A percentile compares a stretch with the other conserved stretches of the same genome.
Conservation (phyloP, 225 moss, liverwort and hornwort species). For the Polytrichum formosum region DNA sequence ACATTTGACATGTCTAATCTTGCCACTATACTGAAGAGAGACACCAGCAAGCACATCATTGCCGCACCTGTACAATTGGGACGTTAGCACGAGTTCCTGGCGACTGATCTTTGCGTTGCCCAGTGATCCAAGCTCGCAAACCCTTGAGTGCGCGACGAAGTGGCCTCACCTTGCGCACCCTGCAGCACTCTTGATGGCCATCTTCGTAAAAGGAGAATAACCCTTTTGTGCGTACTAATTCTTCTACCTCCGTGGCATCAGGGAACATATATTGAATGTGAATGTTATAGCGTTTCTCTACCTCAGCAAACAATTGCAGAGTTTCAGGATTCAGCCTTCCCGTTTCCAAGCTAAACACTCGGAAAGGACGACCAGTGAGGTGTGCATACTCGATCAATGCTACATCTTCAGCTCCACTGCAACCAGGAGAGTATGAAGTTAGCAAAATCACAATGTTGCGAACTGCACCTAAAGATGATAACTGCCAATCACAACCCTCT, state of each 20-base stretch:
- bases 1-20: neutral
- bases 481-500: neutral
- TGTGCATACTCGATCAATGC: conserved; percentile 93
- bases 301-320: conserved; percentile 61
- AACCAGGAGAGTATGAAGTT: conserved; percentile 5
- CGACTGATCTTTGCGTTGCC: conserved; percentile 94
- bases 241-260: conserved; percentile 89
- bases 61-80: conserved; percentile 73
- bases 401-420: conserved; percentile 95
- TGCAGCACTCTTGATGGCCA: conserved; percentile 92
- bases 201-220: conserved; percentile 96
- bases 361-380: conserved; percentile 82
- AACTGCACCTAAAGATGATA: neutral
- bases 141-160: conserved; percentile 84
- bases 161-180: conserved; percentile 86
- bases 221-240: conserved; percentile 85
- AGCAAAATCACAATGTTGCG: neutral
- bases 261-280: conserved; percentile 95
- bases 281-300: conserved; percentile 89
- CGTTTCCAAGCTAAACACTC: conserved; percentile 96
- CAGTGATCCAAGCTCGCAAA: conserved; percentile 88
- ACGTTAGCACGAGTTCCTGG: conserved; percentile 93
- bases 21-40: neutral
- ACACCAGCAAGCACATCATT: neutral
- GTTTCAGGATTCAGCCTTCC: conserved; percentile 87